phyloP scores from a whole-genome alignment of 441 rosid genomes.

The Sinapis alba region DNA sequence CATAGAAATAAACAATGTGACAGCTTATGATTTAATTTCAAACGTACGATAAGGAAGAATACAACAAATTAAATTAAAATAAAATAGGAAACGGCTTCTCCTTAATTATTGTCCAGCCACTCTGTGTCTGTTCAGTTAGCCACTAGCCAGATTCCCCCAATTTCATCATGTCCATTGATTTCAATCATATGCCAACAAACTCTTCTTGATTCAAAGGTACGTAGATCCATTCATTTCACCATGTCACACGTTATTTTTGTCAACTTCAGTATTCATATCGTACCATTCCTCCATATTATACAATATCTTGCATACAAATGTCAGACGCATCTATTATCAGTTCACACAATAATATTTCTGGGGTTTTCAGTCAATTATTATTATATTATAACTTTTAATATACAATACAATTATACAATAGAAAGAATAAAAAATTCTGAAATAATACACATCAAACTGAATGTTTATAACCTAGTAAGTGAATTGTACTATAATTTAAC shows the following conservation, averaged over 20 bases:
- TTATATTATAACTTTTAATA: neutral
- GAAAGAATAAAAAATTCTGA: neutral
- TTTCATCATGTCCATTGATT: conserved; percentile 28
- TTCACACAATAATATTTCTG: neutral
- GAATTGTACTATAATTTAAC: too few species aligned
- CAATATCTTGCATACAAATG: neutral
- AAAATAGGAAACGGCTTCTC: conserved; percentile 8
- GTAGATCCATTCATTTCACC: conserved; percentile 23
- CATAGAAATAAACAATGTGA: conserved; percentile 15
- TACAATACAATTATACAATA: neutral
- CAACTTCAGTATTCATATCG: conserved; percentile 2
- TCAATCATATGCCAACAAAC: conserved; percentile 16
- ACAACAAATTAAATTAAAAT: neutral
- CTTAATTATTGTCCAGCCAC: conserved; percentile 24
- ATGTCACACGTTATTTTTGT: conserved; percentile 31
- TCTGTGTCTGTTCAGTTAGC: conserved; percentile 32
- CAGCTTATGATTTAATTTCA: conserved; percentile 21
- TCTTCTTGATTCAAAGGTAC: conserved; percentile 27
- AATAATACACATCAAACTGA: neutral
- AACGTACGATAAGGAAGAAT: conserved; percentile 23
- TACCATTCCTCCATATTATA: conserved; percentile 1
- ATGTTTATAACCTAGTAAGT: neutral
- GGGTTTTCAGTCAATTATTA: neutral
- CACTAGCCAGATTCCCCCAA: conserved; percentile 33
- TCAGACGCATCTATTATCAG: neutral